Conservation (phyloP, 2,329 filamentous ascomycete species). For the Phyllachora maydis region DNA sequence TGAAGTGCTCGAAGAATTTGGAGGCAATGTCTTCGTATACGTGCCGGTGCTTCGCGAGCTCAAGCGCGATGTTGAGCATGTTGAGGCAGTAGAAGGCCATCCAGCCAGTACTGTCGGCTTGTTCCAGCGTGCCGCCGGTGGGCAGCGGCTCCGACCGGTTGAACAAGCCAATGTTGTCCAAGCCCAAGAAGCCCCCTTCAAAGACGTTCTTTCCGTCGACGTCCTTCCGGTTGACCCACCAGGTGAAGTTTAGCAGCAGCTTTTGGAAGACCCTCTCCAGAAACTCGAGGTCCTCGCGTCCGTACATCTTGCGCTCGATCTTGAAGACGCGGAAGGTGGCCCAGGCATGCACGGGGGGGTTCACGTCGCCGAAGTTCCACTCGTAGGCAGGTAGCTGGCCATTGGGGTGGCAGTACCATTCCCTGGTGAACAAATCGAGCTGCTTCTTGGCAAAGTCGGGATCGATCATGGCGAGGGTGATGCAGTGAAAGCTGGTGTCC, state of each 20-base stretch:
- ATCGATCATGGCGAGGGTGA: conserved; percentile 90
- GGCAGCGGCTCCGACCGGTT: conserved; percentile 90
- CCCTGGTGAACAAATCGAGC: conserved; percentile 81
- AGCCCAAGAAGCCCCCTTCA: conserved; percentile 82
- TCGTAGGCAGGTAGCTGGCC: conserved; percentile 86
- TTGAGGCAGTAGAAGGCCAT: conserved; percentile 95
- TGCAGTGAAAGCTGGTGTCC: conserved; percentile 95
- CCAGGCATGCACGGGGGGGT: conserved; percentile 93
- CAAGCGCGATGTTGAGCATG: conserved; percentile 93
- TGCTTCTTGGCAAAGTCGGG: conserved; percentile 98
- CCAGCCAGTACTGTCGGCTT: conserved; percentile 95
- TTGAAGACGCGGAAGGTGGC: conserved; percentile 92
- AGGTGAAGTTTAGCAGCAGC: conserved; percentile 86
- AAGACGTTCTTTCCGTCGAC: conserved; percentile 91
- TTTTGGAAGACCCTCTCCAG: conserved; percentile 95
- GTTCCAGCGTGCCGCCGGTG: conserved; percentile 81
- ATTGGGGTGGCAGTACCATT: conserved; percentile 98
- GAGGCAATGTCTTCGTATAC: conserved; percentile 95
- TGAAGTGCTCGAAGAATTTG: conserved; percentile 98
- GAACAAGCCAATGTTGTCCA: conserved; percentile 96
- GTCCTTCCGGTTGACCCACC: conserved; percentile 98
- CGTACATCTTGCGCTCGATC: conserved; percentile 94
- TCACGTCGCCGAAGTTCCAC: conserved; percentile 97
- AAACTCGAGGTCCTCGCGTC: conserved; percentile 84
- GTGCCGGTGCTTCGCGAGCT: conserved; percentile 83